Base-by-base conservation (phyloP, 169 alveolate species). In the Eimeria falciformis region DNA sequence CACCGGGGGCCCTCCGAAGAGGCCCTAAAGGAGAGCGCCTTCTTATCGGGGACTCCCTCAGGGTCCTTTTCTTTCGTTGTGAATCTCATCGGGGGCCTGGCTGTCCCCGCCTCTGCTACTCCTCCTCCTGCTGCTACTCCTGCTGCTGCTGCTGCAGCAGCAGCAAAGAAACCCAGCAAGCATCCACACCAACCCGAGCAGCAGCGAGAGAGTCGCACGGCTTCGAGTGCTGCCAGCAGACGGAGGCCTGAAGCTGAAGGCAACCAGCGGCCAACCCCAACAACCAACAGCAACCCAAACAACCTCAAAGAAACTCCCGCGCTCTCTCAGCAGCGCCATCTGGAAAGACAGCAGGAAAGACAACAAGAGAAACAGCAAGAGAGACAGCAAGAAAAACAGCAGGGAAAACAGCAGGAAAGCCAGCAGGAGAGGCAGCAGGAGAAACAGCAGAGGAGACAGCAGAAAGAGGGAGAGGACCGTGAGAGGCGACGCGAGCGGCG, bases 11-110 rank as follows among this genome's bases (percentile, higher is more conserved):
- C 53, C 84, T 21, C 58, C 62, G 65, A n/a, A 23, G 65, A 62
- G 43, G 55, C 84, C 84, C 84, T 62, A 4, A 21, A 12, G 81
- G 3, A 27, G 45, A 69, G 45, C 27, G 78, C 12, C 18, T 1
- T 3, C 78, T 27, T 25, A 69, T 1, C 6, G 29, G 45, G 43
- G 65, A n/a, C 21, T 1, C 53, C 25, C 83, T 50, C 65, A 47
- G 86, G 58, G 47, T 29, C 33, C 86, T 77, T 77, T 29, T 77
- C 86, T 9, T 77, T 77, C 23, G 86, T 77, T 2, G 86, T 77
- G 11, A 69, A 66, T 3, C 86, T 77, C 55, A 77, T 77, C 3
- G 86, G 86, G 43, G 86, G 86, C 47, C 86, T 77, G 12, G 86
- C 86, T 27, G 86, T 77, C 46, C 86, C 86, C 12, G 86, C 86